Percentiles rank a stretch among this genome's conserved stretches.
phyloP scores from a whole-genome alignment of 2,329 filamentous ascomycete species.

The Paecilomyces sp. region DNA sequence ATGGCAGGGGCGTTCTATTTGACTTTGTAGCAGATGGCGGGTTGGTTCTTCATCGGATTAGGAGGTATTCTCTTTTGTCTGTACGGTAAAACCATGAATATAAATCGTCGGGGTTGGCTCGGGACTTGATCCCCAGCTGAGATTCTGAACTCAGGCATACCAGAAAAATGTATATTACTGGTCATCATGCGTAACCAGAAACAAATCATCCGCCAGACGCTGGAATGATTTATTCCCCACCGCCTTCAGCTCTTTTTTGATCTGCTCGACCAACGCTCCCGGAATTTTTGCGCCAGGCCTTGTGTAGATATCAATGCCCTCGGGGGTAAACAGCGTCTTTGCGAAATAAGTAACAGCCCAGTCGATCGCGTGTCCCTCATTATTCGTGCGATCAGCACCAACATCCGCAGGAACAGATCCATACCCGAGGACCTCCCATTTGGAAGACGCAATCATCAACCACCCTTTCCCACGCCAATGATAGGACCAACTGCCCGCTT shows the following conservation, averaged over 20 bases:
- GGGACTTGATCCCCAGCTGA: not conserved
- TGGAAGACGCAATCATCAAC: conserved; percentile 63
- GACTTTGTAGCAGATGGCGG: conserved; percentile 1
- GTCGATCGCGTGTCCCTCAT: conserved; percentile 30
- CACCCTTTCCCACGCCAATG: conserved; percentile 73
- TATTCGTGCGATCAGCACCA: conserved; percentile 11
- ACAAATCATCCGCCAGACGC: conserved; percentile 45
- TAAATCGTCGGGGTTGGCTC: not conserved
- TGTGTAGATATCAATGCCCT: conserved; percentile 73
- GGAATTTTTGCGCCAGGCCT: conserved; percentile 55
- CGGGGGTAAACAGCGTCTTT: conserved; percentile 74
- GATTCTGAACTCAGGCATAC: not conserved
- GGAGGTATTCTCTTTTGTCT: not conserved
- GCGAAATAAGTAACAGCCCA: conserved; percentile 84
- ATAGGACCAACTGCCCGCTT: conserved; percentile 42
- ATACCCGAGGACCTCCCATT: conserved; percentile 78
- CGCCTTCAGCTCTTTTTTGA: conserved; percentile 49
- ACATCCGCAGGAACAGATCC: conserved; percentile 46
- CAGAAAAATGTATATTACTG: not conserved
- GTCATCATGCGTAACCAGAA: conserved; percentile 36
- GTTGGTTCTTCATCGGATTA: not conserved
- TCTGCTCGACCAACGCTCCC: conserved; percentile 47
- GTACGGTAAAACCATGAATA: conserved; percentile 3
- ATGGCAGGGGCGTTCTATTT: conserved; percentile 3
- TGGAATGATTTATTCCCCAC: conserved; percentile 47